Evolutionary conservation across 306 rosid species (phyloP), one percentile per base, ranked within the genome.

Genomic region (Rubus parviflorus): DNA sequence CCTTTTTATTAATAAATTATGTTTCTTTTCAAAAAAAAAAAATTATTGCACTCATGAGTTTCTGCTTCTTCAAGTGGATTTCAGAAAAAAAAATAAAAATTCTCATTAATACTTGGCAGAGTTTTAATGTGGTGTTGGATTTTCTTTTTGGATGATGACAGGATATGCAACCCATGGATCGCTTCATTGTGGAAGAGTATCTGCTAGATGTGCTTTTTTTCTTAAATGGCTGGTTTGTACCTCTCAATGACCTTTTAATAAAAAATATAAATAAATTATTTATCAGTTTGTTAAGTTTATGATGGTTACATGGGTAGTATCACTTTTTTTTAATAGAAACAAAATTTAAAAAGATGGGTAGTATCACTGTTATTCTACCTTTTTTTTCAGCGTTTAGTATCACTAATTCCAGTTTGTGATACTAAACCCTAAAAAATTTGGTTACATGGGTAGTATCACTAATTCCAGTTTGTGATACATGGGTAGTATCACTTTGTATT

Each of bases 141-240:
- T 65, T 45, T 81, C 75, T 42, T n/a, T 66, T 17, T 40, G 49
- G 48, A 66, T 23, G 54, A 68, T 92, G 80, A 61, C 97, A 96
- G 99, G 99, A 96, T 65, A 56, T 96, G 71, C 94, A 89, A 81
- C 98, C 98, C 46, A 86, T 96, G 74, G 99, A 96, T 79, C 92
- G 91, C 64, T 96, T 89, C 80, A 89, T 96, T 53, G 86, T 96
- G 94, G 99, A 96, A 86, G 99, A 96, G 83, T 96, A 90, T 88
- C 92, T 96, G 61, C 88, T 96, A 14, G 99, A 96, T 72, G 97
- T 96, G 88, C 99, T 96, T 78, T 87, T 86, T 76, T 96, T 85
- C 92, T 89, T 96, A 83, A 96, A 92, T 91, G 99, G 99, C 90
- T 79, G 99, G 99, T 96, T 90, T 79, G 97, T 89, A 54, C 63